Evolutionary conservation across 2,329 filamentous ascomycete genomes (phyloP), one percentile per base, ranked within the genome.

Genomic region (Coleophoma crateriformis): DNA sequence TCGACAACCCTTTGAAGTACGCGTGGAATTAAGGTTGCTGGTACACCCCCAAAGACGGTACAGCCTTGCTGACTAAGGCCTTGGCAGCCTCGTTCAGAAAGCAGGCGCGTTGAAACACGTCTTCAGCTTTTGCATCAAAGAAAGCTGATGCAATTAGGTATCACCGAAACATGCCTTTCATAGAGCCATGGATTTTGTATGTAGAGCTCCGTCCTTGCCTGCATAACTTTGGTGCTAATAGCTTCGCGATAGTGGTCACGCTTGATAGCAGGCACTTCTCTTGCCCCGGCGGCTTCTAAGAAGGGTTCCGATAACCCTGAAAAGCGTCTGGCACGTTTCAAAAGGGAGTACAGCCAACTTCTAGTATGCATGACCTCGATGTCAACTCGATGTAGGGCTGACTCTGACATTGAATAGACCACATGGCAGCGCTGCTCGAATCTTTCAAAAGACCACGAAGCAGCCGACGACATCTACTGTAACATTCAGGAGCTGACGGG

Each of bases 241-340:
- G 17, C 7, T 38, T 52, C 15, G 20, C 12, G 38, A 35, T 47
- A 85, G 82, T 86, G 82, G 82, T 81, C 81, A 71, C 79, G 82
- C 69, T 74, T 85, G 69, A 71, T 85, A 71, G 82, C 80, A 65
- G 78, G 77, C 59, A 78, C 76, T 56, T 74, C 80, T 63, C 72
- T 85, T 59, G 78, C 77, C 58, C 55, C 62, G 14, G 70, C 77
- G 59, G 74, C 73, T 58, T 73, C 78, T 59, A 75, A 75, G 60
- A 81, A 77, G 67, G 79, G 82, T 62, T 75, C 78, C 51, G 81
- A 78, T 61, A 81, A 85, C 65, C 82, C 82, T 42, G 73, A 80
- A 51, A 78, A 79, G 62, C 80, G 82, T 53, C 74, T 84, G 53
- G 78, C 83, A 64, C 79, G 81, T 50, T 85, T 85, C 65, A 82